phyloP scores from a whole-genome alignment of 371 early-diverging fungal species.

The Sporodiniella umbellata region DNA sequence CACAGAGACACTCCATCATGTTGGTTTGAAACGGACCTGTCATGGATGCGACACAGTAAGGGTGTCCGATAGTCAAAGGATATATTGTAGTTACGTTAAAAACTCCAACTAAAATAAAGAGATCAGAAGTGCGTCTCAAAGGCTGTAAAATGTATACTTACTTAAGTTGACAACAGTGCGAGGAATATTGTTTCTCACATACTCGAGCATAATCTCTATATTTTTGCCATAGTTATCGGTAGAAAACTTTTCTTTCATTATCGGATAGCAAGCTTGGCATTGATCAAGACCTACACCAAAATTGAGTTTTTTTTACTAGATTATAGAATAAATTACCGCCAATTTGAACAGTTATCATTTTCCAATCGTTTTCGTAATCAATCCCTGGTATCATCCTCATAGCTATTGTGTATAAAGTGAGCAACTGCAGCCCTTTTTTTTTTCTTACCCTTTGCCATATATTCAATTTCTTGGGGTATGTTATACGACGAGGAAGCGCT shows the following conservation, averaged over 20 bases:
- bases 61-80: slow-evolving; percentile 6
- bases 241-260: not conserved
- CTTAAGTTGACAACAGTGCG: slow-evolving; percentile 1
- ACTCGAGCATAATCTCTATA: slow-evolving; percentile 8
- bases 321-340: slow-evolving; percentile 23
- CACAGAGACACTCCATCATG: slow-evolving; percentile 17
- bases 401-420: slow-evolving; percentile 24
- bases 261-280: not conserved
- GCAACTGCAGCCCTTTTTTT: not conserved
- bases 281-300: slow-evolving; percentile 1
- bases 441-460: slow-evolving; percentile 27
- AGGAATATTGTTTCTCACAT: slow-evolving; percentile 4
- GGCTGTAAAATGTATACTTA: not conserved
- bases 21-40: slow-evolving; percentile 4
- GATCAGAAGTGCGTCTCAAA: no score
- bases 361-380: slow-evolving; percentile 26
- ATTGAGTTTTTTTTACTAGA: not conserved
- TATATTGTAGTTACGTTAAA: slow-evolving; percentile 19
- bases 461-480: slow-evolving; percentile 29
- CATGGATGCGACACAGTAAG: slow-evolving; percentile 12
- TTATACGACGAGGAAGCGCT: slow-evolving; percentile 29
- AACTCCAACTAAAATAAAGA: slow-evolving; percentile 9
- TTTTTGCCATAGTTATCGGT: slow-evolving; percentile 7
- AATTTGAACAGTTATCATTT: slow-evolving; percentile 28
- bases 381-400: slow-evolving; percentile 2